These are phyloP conservation scores for Ogataea dorogensis DNA, from an alignment of 805 yeast species.

Conservation along the genomic window DNA sequence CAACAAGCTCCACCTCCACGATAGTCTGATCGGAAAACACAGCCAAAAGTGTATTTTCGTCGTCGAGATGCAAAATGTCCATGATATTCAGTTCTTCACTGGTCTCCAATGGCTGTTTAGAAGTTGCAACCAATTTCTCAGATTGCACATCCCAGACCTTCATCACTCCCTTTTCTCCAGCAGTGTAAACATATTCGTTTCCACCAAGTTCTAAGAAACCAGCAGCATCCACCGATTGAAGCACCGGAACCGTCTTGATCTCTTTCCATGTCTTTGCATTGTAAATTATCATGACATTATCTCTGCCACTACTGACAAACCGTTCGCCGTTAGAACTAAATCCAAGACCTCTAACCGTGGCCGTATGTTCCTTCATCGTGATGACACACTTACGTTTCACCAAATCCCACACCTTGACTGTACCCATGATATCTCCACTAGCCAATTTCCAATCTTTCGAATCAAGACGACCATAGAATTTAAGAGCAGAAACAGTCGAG, in stretches of 20 bases:
- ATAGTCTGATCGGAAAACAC: constrained; percentile 86
- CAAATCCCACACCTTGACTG: constrained; percentile 58
- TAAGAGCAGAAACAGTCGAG: constrained; percentile 73
- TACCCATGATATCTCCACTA: constrained; percentile 63
- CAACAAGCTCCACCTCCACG: constrained; percentile 30
- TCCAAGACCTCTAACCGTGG: constrained; percentile 84
- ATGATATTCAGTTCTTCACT: constrained; percentile 72
- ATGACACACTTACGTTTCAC: constrained; percentile 70
- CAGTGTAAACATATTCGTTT: constrained; percentile 53
- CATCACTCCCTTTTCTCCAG: constrained; percentile 74
- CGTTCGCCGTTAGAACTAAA: constrained; percentile 52
- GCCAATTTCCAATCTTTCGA: constrained; percentile 74
- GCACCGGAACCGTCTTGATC: constrained; percentile 64
- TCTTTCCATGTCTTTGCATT: constrained; percentile 52
- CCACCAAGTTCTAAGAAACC: constrained; percentile 49
- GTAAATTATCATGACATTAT: constrained; percentile 67
- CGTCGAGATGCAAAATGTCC: constrained; percentile 43
- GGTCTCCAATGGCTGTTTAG: constrained; percentile 50
- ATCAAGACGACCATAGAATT: constrained; percentile 71
- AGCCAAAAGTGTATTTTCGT: constrained; percentile 41
- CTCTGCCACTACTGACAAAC: constrained; percentile 86
- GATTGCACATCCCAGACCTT: constrained; percentile 58
- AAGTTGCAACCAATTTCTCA: constrained; percentile 46
- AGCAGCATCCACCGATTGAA: constrained; percentile 69
- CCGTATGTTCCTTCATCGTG: constrained; percentile 67